phyloP scores from a whole-genome alignment of 2,329 filamentous ascomycete species.

The Lachnellula occidentalis region DNA sequence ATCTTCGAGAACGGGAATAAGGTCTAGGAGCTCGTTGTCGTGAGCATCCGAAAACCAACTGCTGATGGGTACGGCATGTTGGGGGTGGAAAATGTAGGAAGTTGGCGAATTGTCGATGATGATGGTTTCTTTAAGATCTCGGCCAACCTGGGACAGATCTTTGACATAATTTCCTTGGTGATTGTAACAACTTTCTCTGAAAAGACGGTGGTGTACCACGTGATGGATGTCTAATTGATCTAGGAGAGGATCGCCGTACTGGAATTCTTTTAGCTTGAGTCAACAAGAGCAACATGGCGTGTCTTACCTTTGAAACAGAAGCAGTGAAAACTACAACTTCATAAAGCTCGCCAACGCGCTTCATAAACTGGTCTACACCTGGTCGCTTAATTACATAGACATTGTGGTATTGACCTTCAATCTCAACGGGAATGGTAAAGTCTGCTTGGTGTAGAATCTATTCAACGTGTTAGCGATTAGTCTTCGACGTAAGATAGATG shows the following conservation, averaged over 20 bases:
- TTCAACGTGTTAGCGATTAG: neutral
- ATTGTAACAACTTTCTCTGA: slow-evolving; percentile 98
- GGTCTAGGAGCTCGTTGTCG: slow-evolving; percentile 94
- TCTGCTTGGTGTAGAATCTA: slow-evolving; percentile 96
- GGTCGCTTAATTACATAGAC: slow-evolving; percentile 99
- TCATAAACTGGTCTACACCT: slow-evolving; percentile 99
- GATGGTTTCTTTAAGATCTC: slow-evolving; percentile 94
- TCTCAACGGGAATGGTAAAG: slow-evolving; percentile 98
- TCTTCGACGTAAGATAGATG: slow-evolving; percentile 3
- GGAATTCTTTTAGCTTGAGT: neutral
- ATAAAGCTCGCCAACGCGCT: slow-evolving; percentile 93
- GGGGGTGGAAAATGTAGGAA: slow-evolving; percentile 98
- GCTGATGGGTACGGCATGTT: slow-evolving; percentile 97
- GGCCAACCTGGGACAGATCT: slow-evolving; percentile 93
- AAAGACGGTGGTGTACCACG: slow-evolving; percentile 91
- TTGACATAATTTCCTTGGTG: slow-evolving; percentile 99
- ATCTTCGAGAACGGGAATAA: slow-evolving; percentile 98
- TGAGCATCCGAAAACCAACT: slow-evolving; percentile 99
- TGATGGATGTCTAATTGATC: slow-evolving; percentile 97
- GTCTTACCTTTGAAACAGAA: slow-evolving; percentile 85
- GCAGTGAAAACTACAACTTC: slow-evolving; percentile 98
- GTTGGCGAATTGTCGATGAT: slow-evolving; percentile 99
- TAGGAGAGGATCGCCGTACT: slow-evolving; percentile 94
- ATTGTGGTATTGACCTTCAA: slow-evolving; percentile 98
- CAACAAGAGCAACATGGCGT: neutral